Evolutionary conservation across 148 eudicot species (phyloP).

Genomic region (Diospyros kaki): DNA sequence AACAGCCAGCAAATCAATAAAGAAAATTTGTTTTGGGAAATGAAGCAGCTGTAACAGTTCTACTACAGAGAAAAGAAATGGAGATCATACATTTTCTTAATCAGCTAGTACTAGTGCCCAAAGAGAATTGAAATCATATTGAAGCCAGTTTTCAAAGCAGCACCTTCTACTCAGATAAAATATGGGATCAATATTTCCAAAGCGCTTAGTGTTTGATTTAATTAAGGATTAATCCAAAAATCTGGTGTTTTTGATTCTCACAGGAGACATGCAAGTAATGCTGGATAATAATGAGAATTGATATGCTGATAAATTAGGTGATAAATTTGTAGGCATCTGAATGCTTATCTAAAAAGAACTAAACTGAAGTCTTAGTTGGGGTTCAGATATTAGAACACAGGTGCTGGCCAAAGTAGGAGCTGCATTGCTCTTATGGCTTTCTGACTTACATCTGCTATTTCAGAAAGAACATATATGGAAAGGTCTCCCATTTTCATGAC

Average conservation of each 20-base stretch:
- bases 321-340: background rate
- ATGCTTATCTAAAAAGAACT: background rate
- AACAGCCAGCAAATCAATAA: too few species aligned
- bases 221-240: background rate
- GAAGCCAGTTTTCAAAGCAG: background rate
- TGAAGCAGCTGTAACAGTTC: background rate
- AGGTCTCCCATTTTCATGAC: background rate
- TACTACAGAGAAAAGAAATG: too few species aligned
- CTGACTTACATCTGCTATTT: slow-evolving; percentile 1
- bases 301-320: background rate
- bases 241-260: background rate
- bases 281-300: background rate
- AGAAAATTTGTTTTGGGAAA: background rate
- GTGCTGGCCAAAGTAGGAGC: background rate
- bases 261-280: background rate
- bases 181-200: too few species aligned
- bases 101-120: background rate
- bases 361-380: background rate
- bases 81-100: too few species aligned
- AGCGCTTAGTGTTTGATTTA: background rate
- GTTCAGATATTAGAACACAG: background rate
- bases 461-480: background rate
- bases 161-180: too few species aligned
- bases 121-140: background rate
- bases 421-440: background rate